These are phyloP conservation scores for Saitozyma podzolica DNA, from an alignment of 768 basidiomycete species.

Conservation along the genomic window DNA sequence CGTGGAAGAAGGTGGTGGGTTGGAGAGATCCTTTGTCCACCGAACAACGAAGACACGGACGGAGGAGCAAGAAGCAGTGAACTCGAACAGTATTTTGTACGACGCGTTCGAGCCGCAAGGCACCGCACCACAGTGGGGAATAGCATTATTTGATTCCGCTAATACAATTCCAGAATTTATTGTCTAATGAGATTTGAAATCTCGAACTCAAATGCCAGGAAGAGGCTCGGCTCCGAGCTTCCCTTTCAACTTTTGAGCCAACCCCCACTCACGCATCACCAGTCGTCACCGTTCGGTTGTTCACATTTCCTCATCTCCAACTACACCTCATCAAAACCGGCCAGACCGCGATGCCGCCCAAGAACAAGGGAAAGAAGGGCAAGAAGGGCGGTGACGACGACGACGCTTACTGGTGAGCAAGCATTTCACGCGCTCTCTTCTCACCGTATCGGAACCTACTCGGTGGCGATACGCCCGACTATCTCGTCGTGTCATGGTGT, in stretches of 20 bases:
- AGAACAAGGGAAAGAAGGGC: constrained; percentile 79
- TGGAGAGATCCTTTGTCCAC: no score
- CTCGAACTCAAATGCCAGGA: neutral
- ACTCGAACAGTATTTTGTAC: no score
- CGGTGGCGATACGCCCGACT: neutral
- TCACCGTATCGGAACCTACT: no score
- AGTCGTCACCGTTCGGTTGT: neutral
- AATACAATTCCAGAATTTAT: neutral
- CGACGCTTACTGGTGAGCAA: constrained; percentile 67
- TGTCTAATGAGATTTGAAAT: neutral
- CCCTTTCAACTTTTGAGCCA: constrained; percentile 4
- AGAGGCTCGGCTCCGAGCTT: constrained; percentile 2
- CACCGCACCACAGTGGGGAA: no score
- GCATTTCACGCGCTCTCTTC: no score
- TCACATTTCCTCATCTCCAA: neutral
- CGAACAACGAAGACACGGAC: no score
- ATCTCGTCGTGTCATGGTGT: constrained; percentile 7
- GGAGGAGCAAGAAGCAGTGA: no score
- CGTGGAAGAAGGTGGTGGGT: no score
- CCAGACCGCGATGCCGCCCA: constrained; percentile 59
- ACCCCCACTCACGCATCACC: neutral
- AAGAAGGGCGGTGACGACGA: constrained; percentile 79
- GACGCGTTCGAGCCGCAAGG: no score
- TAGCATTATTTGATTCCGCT: neutral
- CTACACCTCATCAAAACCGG: constrained; percentile 1